Evolutionary conservation across 1,139 yeast species (phyloP).

Genomic region (Debaryomyces psychrophilus): DNA sequence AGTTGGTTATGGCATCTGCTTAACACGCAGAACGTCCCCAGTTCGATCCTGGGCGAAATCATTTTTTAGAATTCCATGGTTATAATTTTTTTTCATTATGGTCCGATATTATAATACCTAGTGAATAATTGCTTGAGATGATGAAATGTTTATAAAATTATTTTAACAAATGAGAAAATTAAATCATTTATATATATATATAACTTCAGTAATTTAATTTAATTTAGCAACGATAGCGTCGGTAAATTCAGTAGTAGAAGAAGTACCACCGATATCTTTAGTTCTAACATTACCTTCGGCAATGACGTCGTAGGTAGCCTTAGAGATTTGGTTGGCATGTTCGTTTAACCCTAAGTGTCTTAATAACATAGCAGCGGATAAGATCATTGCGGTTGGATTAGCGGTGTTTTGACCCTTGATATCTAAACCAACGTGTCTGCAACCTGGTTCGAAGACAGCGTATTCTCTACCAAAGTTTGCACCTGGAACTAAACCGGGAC

Average conservation of each 20-base stretch:
- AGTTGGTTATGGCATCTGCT: slow-evolving; percentile 99
- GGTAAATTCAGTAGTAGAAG: slow-evolving; percentile 92
- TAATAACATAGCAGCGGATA: slow-evolving; percentile 87
- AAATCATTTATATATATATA: slow-evolving; percentile 5
- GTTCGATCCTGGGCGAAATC: slow-evolving; percentile 46
- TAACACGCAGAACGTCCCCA: slow-evolving; percentile 99
- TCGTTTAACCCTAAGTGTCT: slow-evolving; percentile 90
- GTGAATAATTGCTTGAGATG: background rate
- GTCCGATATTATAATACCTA: background rate
- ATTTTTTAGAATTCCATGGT: slow-evolving; percentile 7
- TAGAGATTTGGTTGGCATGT: slow-evolving; percentile 81
- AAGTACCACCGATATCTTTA: slow-evolving; percentile 84
- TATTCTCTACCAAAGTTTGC: slow-evolving; percentile 97
- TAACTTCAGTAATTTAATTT: slow-evolving; percentile 26
- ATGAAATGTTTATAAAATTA: slow-evolving; percentile 9
- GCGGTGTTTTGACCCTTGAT: slow-evolving; percentile 93
- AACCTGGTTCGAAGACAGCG: slow-evolving; percentile 99
- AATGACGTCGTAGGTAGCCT: slow-evolving; percentile 87
- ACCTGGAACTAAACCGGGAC: slow-evolving; percentile 98
- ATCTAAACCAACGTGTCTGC: slow-evolving; percentile 98
- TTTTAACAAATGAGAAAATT: slow-evolving; percentile 6
- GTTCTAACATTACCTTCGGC: slow-evolving; percentile 84
- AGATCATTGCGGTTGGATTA: slow-evolving; percentile 97
- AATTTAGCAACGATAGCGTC: slow-evolving; percentile 75
- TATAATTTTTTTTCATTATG: background rate